These are phyloP conservation scores for Pythium rishiriense DNA, from an alignment of 352 stramenopile genomes.

Conservation along the genomic window DNA sequence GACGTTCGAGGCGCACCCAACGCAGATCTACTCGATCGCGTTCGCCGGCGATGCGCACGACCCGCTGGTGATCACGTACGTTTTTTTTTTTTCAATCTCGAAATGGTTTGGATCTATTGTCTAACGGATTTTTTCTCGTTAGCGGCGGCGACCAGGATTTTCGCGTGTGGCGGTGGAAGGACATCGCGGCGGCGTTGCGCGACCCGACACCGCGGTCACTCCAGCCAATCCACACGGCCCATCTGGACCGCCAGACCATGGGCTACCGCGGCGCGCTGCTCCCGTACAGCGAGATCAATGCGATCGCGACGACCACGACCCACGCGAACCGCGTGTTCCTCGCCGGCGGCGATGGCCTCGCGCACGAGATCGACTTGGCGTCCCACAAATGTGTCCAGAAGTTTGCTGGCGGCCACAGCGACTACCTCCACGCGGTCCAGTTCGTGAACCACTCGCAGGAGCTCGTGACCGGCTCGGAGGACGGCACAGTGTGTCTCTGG, in stretches of 20 bases:
- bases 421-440: constrained; percentile 67
- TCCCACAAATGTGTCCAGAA: constrained; percentile 54
- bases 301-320: constrained; percentile 38
- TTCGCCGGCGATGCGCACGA: constrained; percentile 60
- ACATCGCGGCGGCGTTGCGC: constrained; percentile 50
- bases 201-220: constrained; percentile 30
- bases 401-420: constrained; percentile 48
- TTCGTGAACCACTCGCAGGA: constrained; percentile 71
- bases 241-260: constrained; percentile 55
- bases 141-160: constrained; percentile 81
- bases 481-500: constrained; percentile 76
- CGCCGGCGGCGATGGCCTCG: constrained; percentile 57
- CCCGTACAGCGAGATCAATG: constrained; percentile 70
- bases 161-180: constrained; percentile 72
- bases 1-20: constrained; percentile 66
- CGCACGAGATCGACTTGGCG: constrained; percentile 61
- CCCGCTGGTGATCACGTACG: constrained; percentile 63
- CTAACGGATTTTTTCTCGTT: not conserved
- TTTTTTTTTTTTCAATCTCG: not conserved
- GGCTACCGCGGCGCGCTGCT: constrained; percentile 60
- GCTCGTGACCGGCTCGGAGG: constrained; percentile 68
- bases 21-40: constrained; percentile 71
- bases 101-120: not conserved
- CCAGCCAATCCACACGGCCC: constrained; percentile 44
- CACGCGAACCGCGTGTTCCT: constrained; percentile 44